A percentile compares a stretch with the other conserved stretches of the same genome.
These are phyloP conservation scores for Vigna nakashimae DNA, from an alignment of 306 rosid genomes.

Conservation along the genomic window DNA sequence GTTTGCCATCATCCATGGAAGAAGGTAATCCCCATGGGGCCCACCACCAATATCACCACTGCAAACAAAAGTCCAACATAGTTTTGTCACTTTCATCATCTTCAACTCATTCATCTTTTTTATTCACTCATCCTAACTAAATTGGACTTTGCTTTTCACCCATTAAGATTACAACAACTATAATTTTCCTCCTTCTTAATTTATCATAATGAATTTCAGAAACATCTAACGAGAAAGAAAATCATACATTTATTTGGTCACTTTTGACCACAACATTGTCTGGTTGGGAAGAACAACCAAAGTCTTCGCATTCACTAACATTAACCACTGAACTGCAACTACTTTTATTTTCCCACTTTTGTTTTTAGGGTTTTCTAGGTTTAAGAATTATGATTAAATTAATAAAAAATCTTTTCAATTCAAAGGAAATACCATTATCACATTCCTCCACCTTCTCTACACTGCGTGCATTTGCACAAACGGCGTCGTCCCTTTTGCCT, in stretches of 20 bases:
- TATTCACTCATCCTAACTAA: neutral
- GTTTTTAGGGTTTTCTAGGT: neutral
- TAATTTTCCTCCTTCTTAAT: too few relatives aligned
- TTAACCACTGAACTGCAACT: conserved; percentile 7
- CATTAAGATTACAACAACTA: neutral
- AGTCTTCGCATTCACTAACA: conserved; percentile 8
- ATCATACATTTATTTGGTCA: neutral
- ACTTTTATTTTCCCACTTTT: neutral
- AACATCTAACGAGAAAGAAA: neutral
- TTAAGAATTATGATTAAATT: neutral
- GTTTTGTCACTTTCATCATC: conserved; percentile 38
- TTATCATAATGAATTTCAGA: neutral
- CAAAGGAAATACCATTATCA: neutral
- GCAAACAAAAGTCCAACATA: conserved; percentile 4
- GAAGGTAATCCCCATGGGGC: neutral
- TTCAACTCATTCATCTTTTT: neutral
- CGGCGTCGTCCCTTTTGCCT: neutral
- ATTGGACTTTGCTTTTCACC: conserved; percentile 2
- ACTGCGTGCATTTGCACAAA: neutral
- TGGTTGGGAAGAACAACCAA: neutral
- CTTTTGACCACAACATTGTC: neutral
- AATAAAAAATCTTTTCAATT: neutral
- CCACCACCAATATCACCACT: neutral
- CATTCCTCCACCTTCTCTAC: neutral
- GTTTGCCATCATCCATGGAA: neutral